phyloP scores from a whole-genome alignment of 148 eudicot genomes.

The Polygonum maritimum region DNA sequence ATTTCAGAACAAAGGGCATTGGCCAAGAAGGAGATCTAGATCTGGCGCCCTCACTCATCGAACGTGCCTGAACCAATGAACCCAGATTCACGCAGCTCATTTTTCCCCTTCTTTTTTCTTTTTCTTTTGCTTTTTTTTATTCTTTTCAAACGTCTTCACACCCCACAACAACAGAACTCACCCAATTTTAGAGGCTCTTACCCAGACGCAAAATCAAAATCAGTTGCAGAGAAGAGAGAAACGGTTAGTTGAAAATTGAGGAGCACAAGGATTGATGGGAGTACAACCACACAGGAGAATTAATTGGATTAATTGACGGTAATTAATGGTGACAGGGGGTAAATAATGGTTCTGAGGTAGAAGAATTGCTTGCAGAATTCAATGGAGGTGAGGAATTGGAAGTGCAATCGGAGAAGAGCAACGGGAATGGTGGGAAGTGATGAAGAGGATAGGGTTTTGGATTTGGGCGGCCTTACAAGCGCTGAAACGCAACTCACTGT shows the following conservation, averaged over 20 bases:
- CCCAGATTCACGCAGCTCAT: conserved; percentile 17
- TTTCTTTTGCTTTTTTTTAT: not conserved
- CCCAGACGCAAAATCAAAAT: not conserved
- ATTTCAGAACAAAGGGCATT: not conserved
- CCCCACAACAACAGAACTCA: not conserved
- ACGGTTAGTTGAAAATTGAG: not conserved
- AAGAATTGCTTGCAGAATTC: not conserved
- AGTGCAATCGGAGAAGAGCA: not conserved
- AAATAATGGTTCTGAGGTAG: not conserved
- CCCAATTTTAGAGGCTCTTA: too few species aligned
- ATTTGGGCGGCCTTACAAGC: not conserved
- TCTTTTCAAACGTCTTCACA: not conserved
- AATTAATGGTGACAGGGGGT: too few species aligned
- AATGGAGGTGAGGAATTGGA: conserved; percentile 1
- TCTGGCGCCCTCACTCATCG: not conserved
- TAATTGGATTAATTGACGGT: not conserved
- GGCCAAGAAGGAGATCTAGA: conserved; percentile 1
- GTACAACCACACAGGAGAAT: not conserved
- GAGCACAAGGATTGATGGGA: not conserved
- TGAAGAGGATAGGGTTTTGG: conserved; percentile 12
- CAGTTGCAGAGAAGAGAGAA: not conserved
- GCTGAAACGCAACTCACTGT: too few species aligned
- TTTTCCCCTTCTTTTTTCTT: not conserved
- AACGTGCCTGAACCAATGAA: conserved; percentile 8
- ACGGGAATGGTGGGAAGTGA: not conserved